Evolutionary conservation across 164 flowering plant genomes (phyloP).

Genomic region (Chimonanthus praecox): DNA sequence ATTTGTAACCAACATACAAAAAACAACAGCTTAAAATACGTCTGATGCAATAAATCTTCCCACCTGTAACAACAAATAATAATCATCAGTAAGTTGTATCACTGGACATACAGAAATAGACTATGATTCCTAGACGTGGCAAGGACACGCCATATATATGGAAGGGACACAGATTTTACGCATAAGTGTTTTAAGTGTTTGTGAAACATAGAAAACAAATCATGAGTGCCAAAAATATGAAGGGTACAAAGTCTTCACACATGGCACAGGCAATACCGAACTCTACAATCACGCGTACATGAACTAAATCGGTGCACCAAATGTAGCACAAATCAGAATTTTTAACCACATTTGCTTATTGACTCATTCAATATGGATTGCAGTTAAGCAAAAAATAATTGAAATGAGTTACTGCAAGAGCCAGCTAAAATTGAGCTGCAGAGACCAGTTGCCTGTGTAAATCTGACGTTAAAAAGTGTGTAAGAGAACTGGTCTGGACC

Average conservation of each 20-base stretch:
- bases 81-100: not conserved
- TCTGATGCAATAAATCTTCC: not conserved
- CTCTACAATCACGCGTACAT: not conserved
- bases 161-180: too few species aligned
- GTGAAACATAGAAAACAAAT: not conserved
- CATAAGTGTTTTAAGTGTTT: too few species aligned
- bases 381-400: too few species aligned
- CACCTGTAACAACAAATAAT: conserved; percentile 5
- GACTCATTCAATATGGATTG: too few species aligned
- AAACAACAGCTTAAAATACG: not conserved
- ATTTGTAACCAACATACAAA: not conserved
- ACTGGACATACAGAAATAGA: not conserved
- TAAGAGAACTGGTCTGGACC: not conserved
- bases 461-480: not conserved
- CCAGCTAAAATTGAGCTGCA: not conserved
- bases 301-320: not conserved
- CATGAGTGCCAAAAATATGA: not conserved
- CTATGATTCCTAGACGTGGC: not conserved
- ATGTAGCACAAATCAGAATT: not conserved
- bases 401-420: not conserved
- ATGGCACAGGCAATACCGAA: not conserved
- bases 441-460: not conserved
- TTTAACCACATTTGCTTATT: too few species aligned
- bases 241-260: not conserved
- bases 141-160: not conserved